Conservation (phyloP, 2,329 filamentous ascomycete species). For the Sodiomyces alkalinus region DNA sequence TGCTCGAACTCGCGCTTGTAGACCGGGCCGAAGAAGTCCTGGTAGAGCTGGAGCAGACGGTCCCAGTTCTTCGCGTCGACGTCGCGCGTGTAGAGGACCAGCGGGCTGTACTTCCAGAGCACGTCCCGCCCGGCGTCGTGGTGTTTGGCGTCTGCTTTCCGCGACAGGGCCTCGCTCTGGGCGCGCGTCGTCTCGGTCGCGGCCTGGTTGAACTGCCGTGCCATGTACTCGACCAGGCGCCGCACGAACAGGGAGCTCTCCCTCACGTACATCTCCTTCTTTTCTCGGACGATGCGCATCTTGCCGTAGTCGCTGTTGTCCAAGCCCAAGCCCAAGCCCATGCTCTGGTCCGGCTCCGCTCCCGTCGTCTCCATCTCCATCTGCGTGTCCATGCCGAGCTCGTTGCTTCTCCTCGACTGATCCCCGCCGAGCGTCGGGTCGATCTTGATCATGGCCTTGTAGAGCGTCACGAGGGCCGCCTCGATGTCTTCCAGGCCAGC, state of each 20-base stretch:
- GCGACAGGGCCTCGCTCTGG: slow-evolving; percentile 42
- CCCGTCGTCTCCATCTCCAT: too few relatives aligned
- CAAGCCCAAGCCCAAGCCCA: slow-evolving; percentile 26
- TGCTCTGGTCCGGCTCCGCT: slow-evolving; percentile 26
- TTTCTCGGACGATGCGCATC: slow-evolving; percentile 90
- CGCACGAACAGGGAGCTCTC: slow-evolving; percentile 66
- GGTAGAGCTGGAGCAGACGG: slow-evolving; percentile 63
- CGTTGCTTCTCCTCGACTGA: slow-evolving; percentile 31
- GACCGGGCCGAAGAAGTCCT: slow-evolving; percentile 56
- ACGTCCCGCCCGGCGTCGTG: slow-evolving; percentile 57
- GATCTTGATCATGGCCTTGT: slow-evolving; percentile 87
- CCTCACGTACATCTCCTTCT: slow-evolving; percentile 74
- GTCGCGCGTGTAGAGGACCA: slow-evolving; percentile 80
- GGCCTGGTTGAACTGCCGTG: slow-evolving; percentile 62
- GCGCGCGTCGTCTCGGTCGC: slow-evolving; percentile 54
- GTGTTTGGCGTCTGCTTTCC: slow-evolving; percentile 55
- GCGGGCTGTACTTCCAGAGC: slow-evolving; percentile 76
- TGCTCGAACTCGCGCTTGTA: slow-evolving; percentile 76
- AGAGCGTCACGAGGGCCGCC: slow-evolving; percentile 60
- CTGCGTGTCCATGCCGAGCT: slow-evolving; percentile 25
- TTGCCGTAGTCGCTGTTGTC: slow-evolving; percentile 59
- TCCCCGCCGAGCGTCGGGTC: slow-evolving; percentile 58
- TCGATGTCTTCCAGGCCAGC: slow-evolving; percentile 68
- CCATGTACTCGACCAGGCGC: slow-evolving; percentile 69
- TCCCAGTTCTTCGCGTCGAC: slow-evolving; percentile 74